These are phyloP conservation scores for Scenedesmus sp. DNA, from an alignment of 163 green algal species.

Conservation along the genomic window DNA sequence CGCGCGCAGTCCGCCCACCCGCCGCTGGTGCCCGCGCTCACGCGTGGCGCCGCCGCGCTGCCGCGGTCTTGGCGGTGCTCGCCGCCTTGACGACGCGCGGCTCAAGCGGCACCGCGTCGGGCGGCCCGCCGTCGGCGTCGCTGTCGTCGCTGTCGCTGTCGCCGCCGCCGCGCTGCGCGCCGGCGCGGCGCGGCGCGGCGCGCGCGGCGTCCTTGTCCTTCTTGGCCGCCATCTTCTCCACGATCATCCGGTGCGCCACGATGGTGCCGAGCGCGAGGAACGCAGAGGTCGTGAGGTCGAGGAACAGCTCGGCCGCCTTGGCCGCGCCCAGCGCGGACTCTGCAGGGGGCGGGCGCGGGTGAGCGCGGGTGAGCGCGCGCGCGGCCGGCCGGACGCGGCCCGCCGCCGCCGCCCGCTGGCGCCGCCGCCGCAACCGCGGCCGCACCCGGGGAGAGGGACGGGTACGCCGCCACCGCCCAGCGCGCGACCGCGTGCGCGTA, in stretches of 20 bases:
- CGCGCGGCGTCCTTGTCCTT: slow-evolving; percentile 23
- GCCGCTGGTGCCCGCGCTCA: slow-evolving; percentile 1
- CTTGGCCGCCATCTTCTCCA: slow-evolving; percentile 47
- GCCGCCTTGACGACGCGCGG: slow-evolving; percentile 18
- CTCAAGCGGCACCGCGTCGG: slow-evolving; percentile 12
- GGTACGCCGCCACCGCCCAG: no score
- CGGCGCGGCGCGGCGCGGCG: slow-evolving; percentile 26
- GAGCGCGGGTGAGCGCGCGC: no score
- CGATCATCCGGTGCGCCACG: slow-evolving; percentile 39
- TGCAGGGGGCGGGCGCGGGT: slow-evolving; percentile 3
- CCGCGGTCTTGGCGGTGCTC: background rate
- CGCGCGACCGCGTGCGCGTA: background rate
- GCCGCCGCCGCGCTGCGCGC: slow-evolving; percentile 3
- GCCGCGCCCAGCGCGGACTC: background rate
- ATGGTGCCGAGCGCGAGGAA: slow-evolving; percentile 32
- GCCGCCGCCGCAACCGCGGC: no score
- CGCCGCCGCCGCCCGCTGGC: background rate
- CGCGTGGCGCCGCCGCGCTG: slow-evolving; percentile 10
- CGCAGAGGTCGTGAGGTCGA: slow-evolving; percentile 24
- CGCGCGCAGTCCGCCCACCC: no score
- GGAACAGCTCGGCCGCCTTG: slow-evolving; percentile 29
- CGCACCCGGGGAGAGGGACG: slow-evolving; percentile 6
- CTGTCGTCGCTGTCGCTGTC: slow-evolving; percentile 12
- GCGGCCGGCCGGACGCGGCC: background rate
- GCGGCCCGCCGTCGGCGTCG: background rate